Percentiles rank a stretch among this genome's conserved stretches.
These are phyloP conservation scores for Aspergillus aculeatinus DNA, from an alignment of 2,329 filamentous ascomycete genomes.

Conservation along the genomic window DNA sequence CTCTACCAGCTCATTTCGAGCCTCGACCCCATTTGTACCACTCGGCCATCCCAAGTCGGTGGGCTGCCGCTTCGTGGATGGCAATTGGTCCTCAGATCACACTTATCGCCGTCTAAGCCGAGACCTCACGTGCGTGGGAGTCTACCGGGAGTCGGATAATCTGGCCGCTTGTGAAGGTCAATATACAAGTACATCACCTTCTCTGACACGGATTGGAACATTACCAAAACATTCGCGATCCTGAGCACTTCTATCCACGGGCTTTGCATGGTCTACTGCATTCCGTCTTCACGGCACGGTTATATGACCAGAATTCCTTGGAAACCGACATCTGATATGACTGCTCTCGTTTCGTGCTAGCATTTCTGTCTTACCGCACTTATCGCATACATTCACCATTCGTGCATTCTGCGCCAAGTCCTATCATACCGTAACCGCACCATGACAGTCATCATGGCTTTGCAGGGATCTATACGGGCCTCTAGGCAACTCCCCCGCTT, in stretches of 20 bases:
- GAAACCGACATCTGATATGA: neutral
- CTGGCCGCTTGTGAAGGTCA: slow-evolving; percentile 1
- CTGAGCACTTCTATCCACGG: no score
- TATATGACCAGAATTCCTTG: neutral
- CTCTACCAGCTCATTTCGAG: neutral
- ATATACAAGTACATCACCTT: neutral
- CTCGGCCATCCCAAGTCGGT: neutral
- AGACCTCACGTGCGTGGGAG: slow-evolving; percentile 5
- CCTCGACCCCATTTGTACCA: neutral
- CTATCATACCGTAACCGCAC: neutral
- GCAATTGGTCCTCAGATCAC: slow-evolving; percentile 8
- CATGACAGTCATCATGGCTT: slow-evolving; percentile 17
- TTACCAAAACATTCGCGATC: neutral
- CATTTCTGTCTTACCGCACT: neutral
- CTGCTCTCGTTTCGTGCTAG: neutral
- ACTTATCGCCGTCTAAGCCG: slow-evolving; percentile 1
- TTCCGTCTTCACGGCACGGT: neutral
- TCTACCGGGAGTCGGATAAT: slow-evolving; percentile 5
- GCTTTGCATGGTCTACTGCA: neutral
- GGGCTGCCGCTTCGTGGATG: slow-evolving; percentile 5
- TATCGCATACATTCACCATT: neutral
- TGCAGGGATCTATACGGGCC: slow-evolving; percentile 13
- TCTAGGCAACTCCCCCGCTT: slow-evolving; percentile 11
- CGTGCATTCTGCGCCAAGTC: neutral
- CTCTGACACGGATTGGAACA: neutral